Percentiles rank a stretch among this genome's conserved stretches.
These are phyloP conservation scores for Murraya koenigii DNA, from an alignment of 345 rosid genomes.

Conservation along the genomic window DNA sequence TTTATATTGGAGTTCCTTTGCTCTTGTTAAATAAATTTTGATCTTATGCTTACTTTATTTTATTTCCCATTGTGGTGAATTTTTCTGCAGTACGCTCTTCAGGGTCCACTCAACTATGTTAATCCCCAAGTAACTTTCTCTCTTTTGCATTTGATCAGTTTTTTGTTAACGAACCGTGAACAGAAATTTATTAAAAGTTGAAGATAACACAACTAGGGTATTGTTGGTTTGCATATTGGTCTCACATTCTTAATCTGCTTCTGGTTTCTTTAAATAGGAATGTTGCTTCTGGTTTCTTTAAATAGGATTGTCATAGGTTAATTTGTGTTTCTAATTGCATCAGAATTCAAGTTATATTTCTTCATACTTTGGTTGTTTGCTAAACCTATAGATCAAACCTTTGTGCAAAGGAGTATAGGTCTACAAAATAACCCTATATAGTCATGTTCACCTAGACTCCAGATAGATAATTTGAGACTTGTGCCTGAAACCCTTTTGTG, in stretches of 20 bases:
- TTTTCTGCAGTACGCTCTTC: constrained; percentile 40
- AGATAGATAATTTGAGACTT: background rate
- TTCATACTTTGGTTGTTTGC: background rate
- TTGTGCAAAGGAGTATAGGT: background rate
- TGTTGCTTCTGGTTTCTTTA: background rate
- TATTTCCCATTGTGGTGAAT: constrained; percentile 12
- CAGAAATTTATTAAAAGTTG: background rate
- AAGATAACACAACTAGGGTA: background rate
- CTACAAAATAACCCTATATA: background rate
- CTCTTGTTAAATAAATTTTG: background rate
- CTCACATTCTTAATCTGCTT: background rate
- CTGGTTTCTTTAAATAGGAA: background rate
- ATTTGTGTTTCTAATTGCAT: background rate
- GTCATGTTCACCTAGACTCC: background rate
- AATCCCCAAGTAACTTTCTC: constrained; percentile 38
- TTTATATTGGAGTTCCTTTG: background rate
- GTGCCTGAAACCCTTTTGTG: background rate
- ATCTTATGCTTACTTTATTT: constrained; percentile 5
- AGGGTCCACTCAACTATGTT: constrained; percentile 44
- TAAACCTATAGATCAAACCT: background rate
- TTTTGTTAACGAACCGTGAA: background rate
- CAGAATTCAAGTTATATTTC: background rate
- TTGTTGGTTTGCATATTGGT: background rate
- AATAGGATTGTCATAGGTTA: background rate
- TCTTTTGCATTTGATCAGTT: constrained; percentile 10